Evolutionary conservation across 176 grass and related monocot genomes (phyloP), one percentile per base, ranked within the genome.

Genomic region (Carex scoparia): DNA sequence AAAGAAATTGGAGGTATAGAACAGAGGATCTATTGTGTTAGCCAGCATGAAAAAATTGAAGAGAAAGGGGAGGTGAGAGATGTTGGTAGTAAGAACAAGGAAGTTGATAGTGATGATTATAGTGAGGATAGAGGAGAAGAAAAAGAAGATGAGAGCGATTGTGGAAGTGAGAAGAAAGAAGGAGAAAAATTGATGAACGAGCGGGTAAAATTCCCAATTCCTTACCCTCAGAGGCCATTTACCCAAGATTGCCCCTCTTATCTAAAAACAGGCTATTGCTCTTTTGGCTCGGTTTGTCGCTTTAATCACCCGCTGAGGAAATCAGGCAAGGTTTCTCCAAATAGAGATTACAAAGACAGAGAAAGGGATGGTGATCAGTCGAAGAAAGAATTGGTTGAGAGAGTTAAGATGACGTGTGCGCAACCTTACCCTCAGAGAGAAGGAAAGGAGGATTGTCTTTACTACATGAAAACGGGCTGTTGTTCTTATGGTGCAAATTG

Each of bases 361-460:
- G 37, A 81, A 40, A 42, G 18, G 31, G 77, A 16, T 61, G 51
- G 55, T 38, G 16, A 18, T 19, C 33, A n/a, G 28, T 14, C 35
- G 7, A 61, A 61, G 49, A 80, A 61, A 19, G 53, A 60, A 61
- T 42, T 27, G 3, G 46, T 69, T 23, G 86, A 57, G 78, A 71
- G 42, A 19, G 42, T 28, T 38, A 91, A 89, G 32, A 58, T 91
- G 83, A 75, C 15, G 69, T 3, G 78, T 55, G 78, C 37, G 18
- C 68, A 53, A 49, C 27, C 57, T 79, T 89, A 89, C 35, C 89
- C 92, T 62, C 92, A 78, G 63, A 94, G 85, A 86, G 79, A 89
- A 64, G 85, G 89, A 28, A 89, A 87, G 62, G 78, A 19, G 0
- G 90, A 91, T 69, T 88, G 87, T 81, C 33, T n/a, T 9, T 86